Evolutionary conservation across 441 rosid species (phyloP), one percentile per base, ranked within the genome.

Genomic region (Adansonia gregorii): DNA sequence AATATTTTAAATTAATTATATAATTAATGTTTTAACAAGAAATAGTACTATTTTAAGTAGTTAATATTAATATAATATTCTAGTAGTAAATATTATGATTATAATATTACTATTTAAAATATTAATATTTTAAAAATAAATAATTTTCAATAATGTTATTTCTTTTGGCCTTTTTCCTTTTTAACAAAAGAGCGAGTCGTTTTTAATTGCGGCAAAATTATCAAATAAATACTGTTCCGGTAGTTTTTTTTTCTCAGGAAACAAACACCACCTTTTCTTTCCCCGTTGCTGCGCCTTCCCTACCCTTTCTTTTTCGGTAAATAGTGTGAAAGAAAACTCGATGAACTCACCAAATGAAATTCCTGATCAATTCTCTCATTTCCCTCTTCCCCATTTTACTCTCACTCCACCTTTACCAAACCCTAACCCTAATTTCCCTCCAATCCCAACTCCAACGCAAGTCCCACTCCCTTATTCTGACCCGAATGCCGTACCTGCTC

Each of bases 331-430:
- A 67, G 45, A 58, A 80, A 74, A 72, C 74, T 65, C 31, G 20
- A 90, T 93, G 95, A 85, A 88, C 73, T 85, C 87, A 54, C 81
- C 89, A 60, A 83, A 82, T 24, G 80, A 86, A 41, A 79, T 79
- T 56, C 70, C 83, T 5, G 94, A 90, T 22, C 86, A 84, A 54
- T 87, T 86, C 79, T 87, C 91, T 0, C 82, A 86, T 11, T 80
- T 83, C 55, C 90, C 94, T 39, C 85, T 80, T 58, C 81, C 84
- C 48, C 93, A 89, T 15, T 83, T 88, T 67, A 81, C 87, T 72
- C 80, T 85, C 20, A 80, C 70, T 80, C 88, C 86, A 49, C 89
- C 89, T 14, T 88, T 84, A 43, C 87, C 90, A 0, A 75, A 76
- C 81, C 85, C 84, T 22, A 77, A 63, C 65, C 77, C 85, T 69